Conservation (phyloP, 371 early-diverging fungal genomes). For the Haplosporangium sp. region DNA sequence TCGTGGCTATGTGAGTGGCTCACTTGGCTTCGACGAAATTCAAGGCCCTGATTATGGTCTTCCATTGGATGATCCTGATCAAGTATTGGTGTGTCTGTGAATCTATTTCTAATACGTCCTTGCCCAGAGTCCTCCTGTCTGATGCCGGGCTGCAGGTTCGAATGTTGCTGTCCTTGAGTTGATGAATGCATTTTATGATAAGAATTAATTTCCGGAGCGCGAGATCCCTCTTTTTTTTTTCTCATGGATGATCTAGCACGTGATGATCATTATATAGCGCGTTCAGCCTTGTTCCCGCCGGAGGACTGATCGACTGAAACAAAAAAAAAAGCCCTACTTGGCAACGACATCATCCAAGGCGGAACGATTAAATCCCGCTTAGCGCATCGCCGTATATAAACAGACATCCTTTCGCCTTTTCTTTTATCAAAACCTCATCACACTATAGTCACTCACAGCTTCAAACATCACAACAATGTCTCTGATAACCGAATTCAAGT, state of each 20-base stretch:
- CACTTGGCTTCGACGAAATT: too few relatives aligned
- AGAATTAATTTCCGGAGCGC: neutral
- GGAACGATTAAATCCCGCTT: too few relatives aligned
- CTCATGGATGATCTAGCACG: too few relatives aligned
- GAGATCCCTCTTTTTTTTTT: too few relatives aligned
- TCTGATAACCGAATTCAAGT: constrained; percentile 29
- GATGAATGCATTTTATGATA: constrained; percentile 5
- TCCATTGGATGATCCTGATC: constrained; percentile 14
- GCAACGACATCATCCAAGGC: too few relatives aligned
- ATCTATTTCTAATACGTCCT: constrained; percentile 1
- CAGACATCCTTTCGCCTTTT: constrained; percentile 5
- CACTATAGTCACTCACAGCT: neutral
- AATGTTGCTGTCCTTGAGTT: constrained; percentile 21
- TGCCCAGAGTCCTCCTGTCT: constrained; percentile 11
- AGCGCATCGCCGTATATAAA: too few relatives aligned
- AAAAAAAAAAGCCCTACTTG: too few relatives aligned
- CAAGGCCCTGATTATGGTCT: too few relatives aligned
- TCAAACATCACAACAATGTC: constrained; percentile 16
- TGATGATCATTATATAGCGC: too few relatives aligned
- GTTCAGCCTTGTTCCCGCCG: too few relatives aligned
- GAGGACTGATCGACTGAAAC: too few relatives aligned
- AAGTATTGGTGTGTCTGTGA: constrained; percentile 1
- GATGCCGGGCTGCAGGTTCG: constrained; percentile 28
- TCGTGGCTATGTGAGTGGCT: constrained; percentile 16
- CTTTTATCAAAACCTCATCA: neutral